A percentile compares a stretch with the other conserved stretches of the same genome.
phyloP scores from a whole-genome alignment of 768 basidiomycete species.

The Termitomyces sp. region DNA sequence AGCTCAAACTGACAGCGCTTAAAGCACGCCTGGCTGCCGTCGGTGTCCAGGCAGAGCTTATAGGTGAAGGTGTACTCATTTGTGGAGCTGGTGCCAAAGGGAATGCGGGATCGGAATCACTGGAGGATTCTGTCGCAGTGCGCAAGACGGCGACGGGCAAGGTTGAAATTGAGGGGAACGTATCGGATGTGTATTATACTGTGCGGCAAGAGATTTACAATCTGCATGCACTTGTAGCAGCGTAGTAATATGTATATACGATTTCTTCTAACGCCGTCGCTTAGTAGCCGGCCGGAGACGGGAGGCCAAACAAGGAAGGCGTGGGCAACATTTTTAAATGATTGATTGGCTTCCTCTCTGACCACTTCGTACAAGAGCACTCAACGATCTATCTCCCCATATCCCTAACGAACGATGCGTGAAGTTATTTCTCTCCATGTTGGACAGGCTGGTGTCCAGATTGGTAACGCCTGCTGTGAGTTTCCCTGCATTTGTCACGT shows the following conservation, averaged over 20 bases:
- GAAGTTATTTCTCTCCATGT: conserved; percentile 99
- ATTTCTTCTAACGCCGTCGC: conserved; percentile 1
- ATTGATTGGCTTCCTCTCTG: conserved; percentile 25
- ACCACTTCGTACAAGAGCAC: conserved; percentile 19
- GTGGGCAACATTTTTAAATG: conserved; percentile 18
- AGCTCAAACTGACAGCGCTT: conserved; percentile 86
- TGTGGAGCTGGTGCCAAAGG: conserved; percentile 63
- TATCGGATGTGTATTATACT: conserved; percentile 83
- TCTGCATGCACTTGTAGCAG: conserved; percentile 83
- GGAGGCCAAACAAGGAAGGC: conserved; percentile 20
- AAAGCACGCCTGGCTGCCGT: conserved; percentile 73
- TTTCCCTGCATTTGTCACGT: conserved; percentile 22
- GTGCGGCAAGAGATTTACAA: conserved; percentile 89
- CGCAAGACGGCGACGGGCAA: conserved; percentile 80
- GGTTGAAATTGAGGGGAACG: conserved; percentile 86
- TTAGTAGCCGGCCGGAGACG: conserved; percentile 17
- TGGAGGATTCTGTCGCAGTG: conserved; percentile 77
- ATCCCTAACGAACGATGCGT: conserved; percentile 54
- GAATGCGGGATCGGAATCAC: conserved; percentile 32
- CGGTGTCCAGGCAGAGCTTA: conserved; percentile 85
- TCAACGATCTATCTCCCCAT: conserved; percentile 8
- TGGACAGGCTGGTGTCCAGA: conserved; percentile 97
- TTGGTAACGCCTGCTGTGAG: conserved; percentile 98
- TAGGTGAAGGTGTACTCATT: conserved; percentile 95
- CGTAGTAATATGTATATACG: conserved; percentile 25